These are phyloP conservation scores for Lipomyces oligophaga DNA, from an alignment of 805 yeast species.

Conservation along the genomic window DNA sequence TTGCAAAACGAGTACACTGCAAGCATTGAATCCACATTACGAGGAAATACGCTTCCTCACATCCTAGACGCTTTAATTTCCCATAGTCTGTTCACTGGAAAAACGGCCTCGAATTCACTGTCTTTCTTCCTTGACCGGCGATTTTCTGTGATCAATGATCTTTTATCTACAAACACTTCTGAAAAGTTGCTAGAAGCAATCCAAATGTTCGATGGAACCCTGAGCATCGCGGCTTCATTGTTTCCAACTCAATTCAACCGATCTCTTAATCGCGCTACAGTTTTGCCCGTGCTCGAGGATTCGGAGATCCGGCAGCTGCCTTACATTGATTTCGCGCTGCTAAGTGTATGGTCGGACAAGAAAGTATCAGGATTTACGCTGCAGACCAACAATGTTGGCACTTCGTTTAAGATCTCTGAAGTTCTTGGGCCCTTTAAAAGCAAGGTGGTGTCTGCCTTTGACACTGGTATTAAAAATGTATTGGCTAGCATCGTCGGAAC, in stretches of 20 bases:
- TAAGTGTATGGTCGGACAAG: slow-evolving; percentile 11
- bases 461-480: slow-evolving; percentile 8
- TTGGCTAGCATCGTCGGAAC: background rate
- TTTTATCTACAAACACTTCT: slow-evolving; percentile 1
- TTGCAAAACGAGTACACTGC: slow-evolving; percentile 4
- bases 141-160: slow-evolving; percentile 1
- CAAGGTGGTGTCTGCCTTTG: slow-evolving; percentile 2
- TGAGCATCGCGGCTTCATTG: slow-evolving; percentile 5
- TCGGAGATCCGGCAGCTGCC: slow-evolving; percentile 12
- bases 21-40: background rate
- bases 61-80: slow-evolving; percentile 19
- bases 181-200: slow-evolving; percentile 9
- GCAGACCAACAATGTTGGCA: background rate
- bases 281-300: slow-evolving; percentile 15
- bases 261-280: slow-evolving; percentile 6
- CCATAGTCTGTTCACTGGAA: slow-evolving; percentile 7
- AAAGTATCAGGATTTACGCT: slow-evolving; percentile 2
- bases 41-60: slow-evolving; percentile 2
- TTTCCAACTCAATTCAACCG: slow-evolving; percentile 19
- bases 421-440: slow-evolving; percentile 3
- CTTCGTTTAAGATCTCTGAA: background rate
- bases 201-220: slow-evolving; percentile 13
- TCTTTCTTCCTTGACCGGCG: slow-evolving; percentile 10
- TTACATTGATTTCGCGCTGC: slow-evolving; percentile 15
- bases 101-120: slow-evolving; percentile 8